Evolutionary conservation across 176 grass and related monocot species (phyloP).

Genomic region (Pontederia crassipes): DNA sequence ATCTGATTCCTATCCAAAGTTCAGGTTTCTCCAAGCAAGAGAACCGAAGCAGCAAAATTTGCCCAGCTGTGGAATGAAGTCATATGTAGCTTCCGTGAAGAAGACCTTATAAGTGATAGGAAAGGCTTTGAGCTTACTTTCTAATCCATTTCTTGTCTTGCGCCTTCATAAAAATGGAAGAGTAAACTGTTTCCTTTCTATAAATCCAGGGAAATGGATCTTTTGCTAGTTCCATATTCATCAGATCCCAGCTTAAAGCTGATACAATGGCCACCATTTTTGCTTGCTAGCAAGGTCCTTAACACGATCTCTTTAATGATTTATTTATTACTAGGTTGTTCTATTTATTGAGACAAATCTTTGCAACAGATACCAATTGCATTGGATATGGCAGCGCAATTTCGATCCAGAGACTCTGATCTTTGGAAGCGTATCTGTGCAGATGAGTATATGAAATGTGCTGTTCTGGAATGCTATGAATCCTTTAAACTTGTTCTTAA

Average conservation of each 20-base stretch:
- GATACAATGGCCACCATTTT: conserved; percentile 96
- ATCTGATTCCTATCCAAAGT: conserved; percentile 26
- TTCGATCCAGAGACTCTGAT: conserved; percentile 81
- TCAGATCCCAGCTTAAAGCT: conserved; percentile 88
- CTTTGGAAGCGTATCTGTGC: conserved; percentile 93
- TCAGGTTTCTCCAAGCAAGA: conserved; percentile 91
- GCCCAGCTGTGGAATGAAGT: conserved; percentile 99
- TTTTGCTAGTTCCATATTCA: conserved; percentile 88
- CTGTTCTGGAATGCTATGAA: conserved; percentile 90
- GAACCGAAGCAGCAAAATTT: conserved; percentile 98
- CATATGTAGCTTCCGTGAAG: conserved; percentile 85
- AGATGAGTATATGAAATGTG: conserved; percentile 98
- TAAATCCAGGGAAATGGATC: conserved; percentile 74
- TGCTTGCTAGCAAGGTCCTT: conserved; percentile 95
- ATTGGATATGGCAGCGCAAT: conserved; percentile 89
- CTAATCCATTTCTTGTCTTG: conserved; percentile 1
- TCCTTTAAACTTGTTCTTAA: conserved; percentile 94
- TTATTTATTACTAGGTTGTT: conserved; percentile 12
- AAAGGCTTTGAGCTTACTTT: conserved; percentile 29
- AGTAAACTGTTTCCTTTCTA: conserved; percentile 4
- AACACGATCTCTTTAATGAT: conserved; percentile 14
- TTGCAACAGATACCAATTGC: conserved; percentile 83
- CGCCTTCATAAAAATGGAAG: neutral
- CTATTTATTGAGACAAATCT: conserved; percentile 4
- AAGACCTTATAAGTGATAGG: conserved; percentile 97